A percentile compares a stretch with the other conserved stretches of the same genome.
These are phyloP conservation scores for Cercospora nicotianae DNA, from an alignment of 2,329 filamentous ascomycete genomes.

Conservation along the genomic window DNA sequence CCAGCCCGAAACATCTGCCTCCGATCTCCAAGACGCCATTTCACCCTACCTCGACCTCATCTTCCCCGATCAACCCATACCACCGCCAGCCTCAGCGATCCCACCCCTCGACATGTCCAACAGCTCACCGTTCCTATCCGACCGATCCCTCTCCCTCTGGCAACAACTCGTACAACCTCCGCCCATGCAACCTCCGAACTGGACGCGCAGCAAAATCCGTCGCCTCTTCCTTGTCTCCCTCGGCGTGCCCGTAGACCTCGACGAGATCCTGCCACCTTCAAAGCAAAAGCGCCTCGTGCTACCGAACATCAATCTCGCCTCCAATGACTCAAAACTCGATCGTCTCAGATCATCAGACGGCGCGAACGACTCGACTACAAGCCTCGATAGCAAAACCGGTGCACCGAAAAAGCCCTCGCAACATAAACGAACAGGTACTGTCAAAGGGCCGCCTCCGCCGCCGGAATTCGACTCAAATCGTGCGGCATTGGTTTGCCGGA, in stretches of 20 bases:
- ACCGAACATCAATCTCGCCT: conserved; percentile 65
- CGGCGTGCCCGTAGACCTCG: conserved; percentile 91
- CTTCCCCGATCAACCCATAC: conserved; percentile 56
- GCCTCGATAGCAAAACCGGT: conserved; percentile 37
- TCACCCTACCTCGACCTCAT: conserved; percentile 67
- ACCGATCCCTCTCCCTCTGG: conserved; percentile 88
- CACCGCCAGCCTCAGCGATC: conserved; percentile 31
- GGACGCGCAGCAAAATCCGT: conserved; percentile 93
- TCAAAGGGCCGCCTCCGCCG: conserved; percentile 63
- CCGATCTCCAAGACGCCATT: conserved; percentile 61
- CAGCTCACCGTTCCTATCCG: conserved; percentile 71
- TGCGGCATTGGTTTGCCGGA: conserved; percentile 74
- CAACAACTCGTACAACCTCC: conserved; percentile 93
- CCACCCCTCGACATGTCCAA: conserved; percentile 33
- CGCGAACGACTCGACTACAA: conserved; percentile 36
- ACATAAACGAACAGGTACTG: conserved; percentile 41
- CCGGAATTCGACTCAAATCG: conserved; percentile 77
- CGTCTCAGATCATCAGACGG: conserved; percentile 39
- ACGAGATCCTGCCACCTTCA: conserved; percentile 93
- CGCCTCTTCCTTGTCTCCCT: conserved; percentile 93
- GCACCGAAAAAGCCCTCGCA: conserved; percentile 25
- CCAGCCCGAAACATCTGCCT: conserved; percentile 41
- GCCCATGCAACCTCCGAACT: conserved; percentile 91
- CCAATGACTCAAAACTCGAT: conserved; percentile 39
- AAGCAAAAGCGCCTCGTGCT: conserved; percentile 98